A percentile compares a stretch with the other conserved stretches of the same genome.
Evolutionary conservation across 2,329 filamentous ascomycete species (phyloP).

Genomic region (Exophiala mesophila): DNA sequence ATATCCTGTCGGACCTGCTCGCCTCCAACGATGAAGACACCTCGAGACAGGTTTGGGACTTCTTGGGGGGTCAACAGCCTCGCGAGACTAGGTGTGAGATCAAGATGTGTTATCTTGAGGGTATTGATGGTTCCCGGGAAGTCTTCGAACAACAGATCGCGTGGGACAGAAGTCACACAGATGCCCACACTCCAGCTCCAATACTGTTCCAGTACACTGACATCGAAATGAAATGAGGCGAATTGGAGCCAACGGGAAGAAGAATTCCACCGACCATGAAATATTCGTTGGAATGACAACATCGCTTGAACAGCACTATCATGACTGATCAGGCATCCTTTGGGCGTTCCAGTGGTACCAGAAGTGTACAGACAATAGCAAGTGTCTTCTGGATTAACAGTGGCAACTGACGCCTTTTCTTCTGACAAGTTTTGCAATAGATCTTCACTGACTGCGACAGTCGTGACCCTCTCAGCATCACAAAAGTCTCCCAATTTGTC

Average conservation of each 20-base stretch:
- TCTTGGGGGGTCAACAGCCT: conserved; percentile 72
- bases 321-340: conserved; percentile 84
- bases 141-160: conserved; percentile 82
- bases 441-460: conserved; percentile 45
- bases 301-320: conserved; percentile 86
- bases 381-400: conserved; percentile 49
- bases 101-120: conserved; percentile 79
- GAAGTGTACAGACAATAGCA: conserved; percentile 86
- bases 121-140: conserved; percentile 66
- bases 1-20: conserved; percentile 87
- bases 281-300: conserved; percentile 76
- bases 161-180: conserved; percentile 72
- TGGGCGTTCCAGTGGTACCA: conserved; percentile 79
- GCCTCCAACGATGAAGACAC: conserved; percentile 90
- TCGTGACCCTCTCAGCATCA: conserved; percentile 31
- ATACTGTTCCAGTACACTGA: conserved; percentile 88
- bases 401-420: conserved; percentile 33
- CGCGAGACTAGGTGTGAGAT: conserved; percentile 83
- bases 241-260: conserved; percentile 84
- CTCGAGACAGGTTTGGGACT: conserved; percentile 70
- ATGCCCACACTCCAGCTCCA: conserved; percentile 94
- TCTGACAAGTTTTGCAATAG: conserved; percentile 35
- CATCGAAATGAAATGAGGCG: conserved; percentile 90
- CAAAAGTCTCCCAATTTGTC: conserved; percentile 39
- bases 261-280: conserved; percentile 66